phyloP scores from a whole-genome alignment of 2,329 filamentous ascomycete genomes.

The Neoscytalidium dimidiatum region DNA sequence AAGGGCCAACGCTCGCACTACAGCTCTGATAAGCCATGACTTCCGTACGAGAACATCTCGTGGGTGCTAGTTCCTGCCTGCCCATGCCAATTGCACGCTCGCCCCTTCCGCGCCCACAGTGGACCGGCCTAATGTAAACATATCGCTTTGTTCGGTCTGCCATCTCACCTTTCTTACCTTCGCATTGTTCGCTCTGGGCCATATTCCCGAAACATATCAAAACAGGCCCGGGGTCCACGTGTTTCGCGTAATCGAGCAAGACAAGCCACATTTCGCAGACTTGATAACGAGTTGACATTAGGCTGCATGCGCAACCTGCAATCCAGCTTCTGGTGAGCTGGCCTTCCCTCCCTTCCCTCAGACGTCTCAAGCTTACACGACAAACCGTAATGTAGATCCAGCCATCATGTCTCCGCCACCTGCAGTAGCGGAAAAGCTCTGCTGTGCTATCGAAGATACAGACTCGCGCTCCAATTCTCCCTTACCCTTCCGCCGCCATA shows the following conservation, averaged over 20 bases:
- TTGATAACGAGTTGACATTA: neutral
- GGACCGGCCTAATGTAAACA: neutral
- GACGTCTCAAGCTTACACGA: neutral
- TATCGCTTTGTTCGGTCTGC: neutral
- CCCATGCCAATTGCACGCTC: neutral
- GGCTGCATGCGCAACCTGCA: too few species aligned
- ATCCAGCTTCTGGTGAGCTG: neutral
- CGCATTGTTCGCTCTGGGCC: slow-evolving; percentile 31
- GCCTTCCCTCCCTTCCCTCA: neutral
- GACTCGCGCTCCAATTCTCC: slow-evolving; percentile 6
- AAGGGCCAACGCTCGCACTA: too few species aligned
- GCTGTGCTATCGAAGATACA: neutral
- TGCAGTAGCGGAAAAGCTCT: neutral
- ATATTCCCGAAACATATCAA: slow-evolving; percentile 10
- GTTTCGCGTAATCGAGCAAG: neutral
- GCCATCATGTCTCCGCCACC: neutral
- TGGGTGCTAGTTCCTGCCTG: neutral
- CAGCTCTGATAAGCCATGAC: too few species aligned
- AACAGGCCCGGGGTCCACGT: neutral
- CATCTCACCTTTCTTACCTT: slow-evolving; percentile 29
- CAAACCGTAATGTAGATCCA: neutral
- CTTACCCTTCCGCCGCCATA: neutral
- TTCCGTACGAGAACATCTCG: too few species aligned
- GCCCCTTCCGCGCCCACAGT: neutral
- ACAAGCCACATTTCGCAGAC: neutral